These are phyloP conservation scores for Phaseolus coccineus DNA, from an alignment of 331 rosid species.

Conservation along the genomic window DNA sequence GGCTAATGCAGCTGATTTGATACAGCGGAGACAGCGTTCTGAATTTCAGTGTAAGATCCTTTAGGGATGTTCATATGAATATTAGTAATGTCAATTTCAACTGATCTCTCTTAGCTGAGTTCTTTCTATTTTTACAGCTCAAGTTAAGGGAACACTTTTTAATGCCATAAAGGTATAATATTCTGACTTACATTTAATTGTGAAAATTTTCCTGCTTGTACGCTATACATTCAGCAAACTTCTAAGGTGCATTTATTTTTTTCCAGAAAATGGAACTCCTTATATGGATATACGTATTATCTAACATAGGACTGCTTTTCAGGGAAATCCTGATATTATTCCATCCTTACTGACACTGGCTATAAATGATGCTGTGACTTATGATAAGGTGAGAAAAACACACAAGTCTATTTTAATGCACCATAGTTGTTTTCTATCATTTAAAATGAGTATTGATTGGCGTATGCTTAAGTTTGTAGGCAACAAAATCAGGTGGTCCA, in stretches of 20 bases:
- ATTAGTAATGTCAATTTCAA: conserved; percentile 25
- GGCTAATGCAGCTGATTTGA: conserved; percentile 92
- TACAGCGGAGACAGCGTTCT: conserved; percentile 91
- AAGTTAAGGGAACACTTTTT: conserved; percentile 66
- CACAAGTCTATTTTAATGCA: neutral
- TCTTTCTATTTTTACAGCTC: conserved; percentile 62
- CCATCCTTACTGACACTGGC: conserved; percentile 80
- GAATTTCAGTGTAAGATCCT: conserved; percentile 77
- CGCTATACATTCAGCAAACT: conserved; percentile 22
- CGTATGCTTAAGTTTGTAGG: conserved; percentile 72
- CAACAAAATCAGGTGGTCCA: conserved; percentile 94
- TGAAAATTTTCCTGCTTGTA: neutral
- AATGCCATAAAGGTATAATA: conserved; percentile 68
- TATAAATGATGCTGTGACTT: conserved; percentile 85
- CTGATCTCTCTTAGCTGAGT: conserved; percentile 32
- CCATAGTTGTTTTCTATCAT: conserved; percentile 17
- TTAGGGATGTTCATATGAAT: conserved; percentile 2
- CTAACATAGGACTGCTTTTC: conserved; percentile 41
- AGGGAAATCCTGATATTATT: conserved; percentile 76
- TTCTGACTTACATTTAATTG: conserved; percentile 23
- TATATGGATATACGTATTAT: neutral
- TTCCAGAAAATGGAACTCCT: conserved; percentile 5
- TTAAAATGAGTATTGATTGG: conserved; percentile 46
- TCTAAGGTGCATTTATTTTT: neutral
- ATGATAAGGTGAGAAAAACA: conserved; percentile 79